Evolutionary conservation across 805 yeast genomes (phyloP), one percentile per base, ranked within the genome.

Genomic region (Saccharomycopsis fibuligera): DNA sequence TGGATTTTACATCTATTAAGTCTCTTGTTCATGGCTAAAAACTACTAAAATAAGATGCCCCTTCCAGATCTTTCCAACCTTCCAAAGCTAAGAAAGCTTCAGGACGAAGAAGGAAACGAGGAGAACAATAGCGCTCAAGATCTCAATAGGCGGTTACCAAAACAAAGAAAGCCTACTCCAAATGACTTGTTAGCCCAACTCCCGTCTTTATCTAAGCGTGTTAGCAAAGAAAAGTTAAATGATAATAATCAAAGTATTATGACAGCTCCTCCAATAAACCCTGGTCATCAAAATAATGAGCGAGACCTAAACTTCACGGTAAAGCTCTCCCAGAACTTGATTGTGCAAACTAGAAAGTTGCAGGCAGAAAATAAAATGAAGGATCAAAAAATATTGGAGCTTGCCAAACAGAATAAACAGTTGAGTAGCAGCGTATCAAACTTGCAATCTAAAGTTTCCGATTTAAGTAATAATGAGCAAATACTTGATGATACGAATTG

Each of bases 241-340:
- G 39, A 45, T 17, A 35, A 41, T 19, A 10, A 21, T 14, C 27
- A 30, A 19, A 16, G 30, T 21, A 24, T 31, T 21, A 22, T 23
- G 17, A 35, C 38, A 2, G 47, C 50, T 22, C 53, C 54, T 12
- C 50, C 50, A 12, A 35, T 52, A n/a, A 37, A 31, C 23, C 54
- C 51, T 31, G 68, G 69, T n/a, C 59, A 54, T 25, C 55, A 51
- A 36, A 60, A 49, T 50, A 50, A 49, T n/a, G 78, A 79, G 19
- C 78, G 78, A 55, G 86, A 83, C 51, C 78, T 83, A 68, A 78
- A 79, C 59, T 84, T 84, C 59, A 79, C 83, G 14, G 83, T 83
- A 50, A 87, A 85, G 3, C 63, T 85, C 48, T 81, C 87, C 64
- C 91, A 85, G 57, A 83, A 82, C 49, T 66, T 85, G 54, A 69